A percentile compares a stretch with the other conserved stretches of the same genome.
Conservation (phyloP, 2,329 filamentous ascomycete species). For the Ceratocystis papillata region DNA sequence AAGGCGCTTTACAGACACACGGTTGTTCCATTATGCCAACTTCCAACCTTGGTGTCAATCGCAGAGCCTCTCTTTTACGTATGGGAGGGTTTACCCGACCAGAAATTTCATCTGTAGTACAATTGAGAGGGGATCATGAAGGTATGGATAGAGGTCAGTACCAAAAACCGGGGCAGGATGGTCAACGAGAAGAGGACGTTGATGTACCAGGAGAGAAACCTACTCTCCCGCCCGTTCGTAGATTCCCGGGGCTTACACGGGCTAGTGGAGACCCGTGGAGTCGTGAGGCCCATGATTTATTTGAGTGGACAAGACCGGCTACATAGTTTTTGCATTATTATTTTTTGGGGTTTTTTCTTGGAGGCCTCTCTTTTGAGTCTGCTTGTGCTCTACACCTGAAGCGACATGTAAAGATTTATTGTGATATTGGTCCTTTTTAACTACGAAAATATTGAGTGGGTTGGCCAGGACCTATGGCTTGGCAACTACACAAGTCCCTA, state of each 20-base stretch:
- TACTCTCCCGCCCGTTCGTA: conserved; percentile 8
- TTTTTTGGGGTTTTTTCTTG: background rate
- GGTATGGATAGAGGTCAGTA: background rate
- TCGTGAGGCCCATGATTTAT: conserved; percentile 32
- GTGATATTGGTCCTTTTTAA: too few species aligned
- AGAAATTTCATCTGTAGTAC: background rate
- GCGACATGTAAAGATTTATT: too few species aligned
- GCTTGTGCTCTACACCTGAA: too few species aligned
- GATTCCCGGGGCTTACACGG: conserved; percentile 22
- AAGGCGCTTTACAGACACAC: conserved; percentile 1
- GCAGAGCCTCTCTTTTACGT: background rate
- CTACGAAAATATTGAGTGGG: too few species aligned
- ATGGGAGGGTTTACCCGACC: background rate
- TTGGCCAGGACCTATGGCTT: too few species aligned
- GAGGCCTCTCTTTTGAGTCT: too few species aligned
- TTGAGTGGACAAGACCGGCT: conserved; percentile 27
- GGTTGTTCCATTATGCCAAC: background rate
- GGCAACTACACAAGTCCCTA: too few species aligned
- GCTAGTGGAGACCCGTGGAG: conserved; percentile 30
- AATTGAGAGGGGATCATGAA: background rate
- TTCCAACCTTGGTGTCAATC: background rate
- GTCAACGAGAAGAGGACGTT: background rate
- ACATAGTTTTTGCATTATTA: background rate
- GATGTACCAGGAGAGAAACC: background rate
- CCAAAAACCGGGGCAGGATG: background rate